phyloP scores from a whole-genome alignment of 208 protist species.

The Acanthamoeba royreba region DNA sequence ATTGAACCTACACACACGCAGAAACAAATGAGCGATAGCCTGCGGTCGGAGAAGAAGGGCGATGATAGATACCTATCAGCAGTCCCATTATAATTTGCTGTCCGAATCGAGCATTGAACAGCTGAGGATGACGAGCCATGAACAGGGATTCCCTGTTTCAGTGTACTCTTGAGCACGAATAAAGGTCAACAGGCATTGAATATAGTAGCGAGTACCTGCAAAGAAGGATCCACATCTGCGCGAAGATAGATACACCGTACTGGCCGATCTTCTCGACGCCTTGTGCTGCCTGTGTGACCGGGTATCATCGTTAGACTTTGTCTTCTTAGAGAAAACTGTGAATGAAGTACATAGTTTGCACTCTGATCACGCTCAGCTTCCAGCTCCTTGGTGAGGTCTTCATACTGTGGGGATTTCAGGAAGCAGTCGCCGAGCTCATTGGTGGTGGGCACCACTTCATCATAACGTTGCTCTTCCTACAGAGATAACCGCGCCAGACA shows the following conservation, averaged over 20 bases:
- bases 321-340: too few species aligned
- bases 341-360: neutral
- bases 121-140: neutral
- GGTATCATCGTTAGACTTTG: neutral
- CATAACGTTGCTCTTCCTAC: neutral
- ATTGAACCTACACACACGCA: neutral
- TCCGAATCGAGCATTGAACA: neutral
- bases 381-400: neutral
- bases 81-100: slow-evolving; percentile 9
- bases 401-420: neutral
- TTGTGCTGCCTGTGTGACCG: neutral
- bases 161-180: neutral
- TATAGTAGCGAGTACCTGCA: neutral
- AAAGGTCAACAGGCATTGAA: neutral
- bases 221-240: neutral
- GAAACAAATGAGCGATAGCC: too few species aligned
- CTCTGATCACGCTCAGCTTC: neutral
- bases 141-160: neutral
- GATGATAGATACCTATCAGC: neutral
- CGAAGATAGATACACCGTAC: neutral
- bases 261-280: neutral
- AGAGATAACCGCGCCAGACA: too few species aligned
- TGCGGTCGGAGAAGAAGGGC: neutral
- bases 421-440: neutral
- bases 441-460: neutral